These are phyloP conservation scores for Osmanthus fragrans DNA, from an alignment of 257 asterid genomes.

Conservation along the genomic window DNA sequence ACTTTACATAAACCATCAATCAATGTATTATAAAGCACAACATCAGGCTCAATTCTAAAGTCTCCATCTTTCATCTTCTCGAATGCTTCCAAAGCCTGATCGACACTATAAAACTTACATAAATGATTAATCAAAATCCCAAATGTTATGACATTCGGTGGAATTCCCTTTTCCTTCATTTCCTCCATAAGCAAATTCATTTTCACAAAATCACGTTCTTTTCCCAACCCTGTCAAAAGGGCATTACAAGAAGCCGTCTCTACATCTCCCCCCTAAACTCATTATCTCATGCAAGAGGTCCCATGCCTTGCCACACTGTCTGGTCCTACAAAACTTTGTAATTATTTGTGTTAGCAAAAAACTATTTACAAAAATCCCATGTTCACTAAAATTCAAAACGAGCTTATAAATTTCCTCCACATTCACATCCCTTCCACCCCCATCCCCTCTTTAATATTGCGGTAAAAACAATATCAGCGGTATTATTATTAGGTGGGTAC, in stretches of 20 bases:
- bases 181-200: constrained; percentile 72
- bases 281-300: constrained; percentile 48
- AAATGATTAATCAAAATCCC: constrained; percentile 69
- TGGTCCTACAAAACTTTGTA: constrained; percentile 47
- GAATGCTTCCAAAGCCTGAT: constrained; percentile 72
- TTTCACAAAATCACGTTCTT: constrained; percentile 43
- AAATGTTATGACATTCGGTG: constrained; percentile 58
- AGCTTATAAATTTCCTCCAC: constrained; percentile 57
- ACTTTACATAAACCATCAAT: constrained; percentile 85
- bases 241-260: constrained; percentile 59
- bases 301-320: constrained; percentile 64
- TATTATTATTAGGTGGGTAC: constrained; percentile 45
- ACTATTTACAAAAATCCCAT: constrained; percentile 38
- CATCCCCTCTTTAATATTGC: constrained; percentile 37
- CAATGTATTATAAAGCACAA: constrained; percentile 60
- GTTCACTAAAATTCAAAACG: constrained; percentile 40
- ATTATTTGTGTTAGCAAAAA: constrained; percentile 45
- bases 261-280: constrained; percentile 44
- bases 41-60: constrained; percentile 56
- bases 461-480: constrained; percentile 43
- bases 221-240: constrained; percentile 53
- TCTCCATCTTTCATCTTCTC: constrained; percentile 56
- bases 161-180: constrained; percentile 73
- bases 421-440: constrained; percentile 40
- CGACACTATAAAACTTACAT: constrained; percentile 60